Evolutionary conservation across 1,284 basidiomycete genomes (phyloP).

Genomic region (Moesziomyces antarcticus): DNA sequence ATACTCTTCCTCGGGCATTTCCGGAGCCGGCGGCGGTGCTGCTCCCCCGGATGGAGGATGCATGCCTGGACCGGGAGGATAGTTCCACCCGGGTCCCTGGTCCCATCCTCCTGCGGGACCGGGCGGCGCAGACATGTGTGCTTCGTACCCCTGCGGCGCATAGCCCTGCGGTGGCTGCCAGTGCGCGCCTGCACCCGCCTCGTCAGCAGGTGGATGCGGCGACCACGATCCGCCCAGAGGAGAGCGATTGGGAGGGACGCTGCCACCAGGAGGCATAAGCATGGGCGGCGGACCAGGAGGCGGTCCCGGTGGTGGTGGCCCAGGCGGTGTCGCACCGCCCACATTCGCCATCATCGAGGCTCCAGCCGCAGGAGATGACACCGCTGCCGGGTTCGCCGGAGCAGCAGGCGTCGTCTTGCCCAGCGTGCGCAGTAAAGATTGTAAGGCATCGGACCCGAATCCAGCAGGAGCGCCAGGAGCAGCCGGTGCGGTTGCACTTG

Average conservation of each 20-base stretch:
- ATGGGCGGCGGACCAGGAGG: slow-evolving; percentile 32
- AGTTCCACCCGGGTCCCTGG: slow-evolving; percentile 8
- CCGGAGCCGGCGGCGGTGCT: slow-evolving; percentile 10
- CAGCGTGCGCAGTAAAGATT: slow-evolving; percentile 35
- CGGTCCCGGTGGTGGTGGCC: slow-evolving; percentile 30
- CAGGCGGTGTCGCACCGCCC: slow-evolving; percentile 2
- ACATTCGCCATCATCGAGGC: slow-evolving; percentile 8
- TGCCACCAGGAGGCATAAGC: background rate
- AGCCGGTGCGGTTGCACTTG: background rate
- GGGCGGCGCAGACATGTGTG: slow-evolving; percentile 2
- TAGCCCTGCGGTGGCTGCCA: slow-evolving; percentile 18
- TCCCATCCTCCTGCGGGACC: slow-evolving; percentile 12
- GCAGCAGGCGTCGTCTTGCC: slow-evolving; percentile 30
- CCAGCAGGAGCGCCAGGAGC: slow-evolving; percentile 3
- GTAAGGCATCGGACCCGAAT: slow-evolving; percentile 33
- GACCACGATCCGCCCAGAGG: slow-evolving; percentile 23
- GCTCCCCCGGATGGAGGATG: background rate
- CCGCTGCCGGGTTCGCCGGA: background rate
- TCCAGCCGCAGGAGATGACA: background rate
- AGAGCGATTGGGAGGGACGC: slow-evolving; percentile 1
- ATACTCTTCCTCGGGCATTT: slow-evolving; percentile 48
- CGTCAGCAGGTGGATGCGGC: slow-evolving; percentile 10
- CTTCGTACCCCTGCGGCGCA: slow-evolving; percentile 3
- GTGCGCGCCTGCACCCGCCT: slow-evolving; percentile 1
- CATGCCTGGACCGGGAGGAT: background rate